Evolutionary conservation across 1,284 basidiomycete genomes (phyloP).

Genomic region (Melanopsichium pennsylvanicum): DNA sequence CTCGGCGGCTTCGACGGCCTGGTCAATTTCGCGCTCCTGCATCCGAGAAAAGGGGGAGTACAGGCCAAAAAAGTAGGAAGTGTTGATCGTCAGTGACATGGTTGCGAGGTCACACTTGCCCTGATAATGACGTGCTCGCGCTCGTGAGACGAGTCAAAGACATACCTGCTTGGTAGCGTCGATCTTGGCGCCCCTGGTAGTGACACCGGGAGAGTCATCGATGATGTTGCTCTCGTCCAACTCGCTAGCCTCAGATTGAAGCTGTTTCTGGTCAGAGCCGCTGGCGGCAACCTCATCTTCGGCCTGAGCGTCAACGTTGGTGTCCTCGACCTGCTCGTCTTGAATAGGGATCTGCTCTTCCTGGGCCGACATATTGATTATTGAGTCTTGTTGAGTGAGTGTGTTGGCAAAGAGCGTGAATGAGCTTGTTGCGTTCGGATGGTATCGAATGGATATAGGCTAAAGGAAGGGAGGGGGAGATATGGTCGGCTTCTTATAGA

Average conservation of each 20-base stretch:
- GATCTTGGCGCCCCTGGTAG: slow-evolving; percentile 46
- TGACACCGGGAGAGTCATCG: slow-evolving; percentile 45
- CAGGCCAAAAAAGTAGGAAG: not conserved
- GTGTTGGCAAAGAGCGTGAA: not conserved
- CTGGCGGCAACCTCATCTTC: slow-evolving; percentile 34
- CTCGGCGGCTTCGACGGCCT: slow-evolving; percentile 41
- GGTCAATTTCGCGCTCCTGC: slow-evolving; percentile 46
- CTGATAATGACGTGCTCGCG: too few relatives aligned
- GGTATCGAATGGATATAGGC: not conserved
- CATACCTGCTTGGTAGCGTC: slow-evolving; percentile 49
- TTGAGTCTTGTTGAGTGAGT: not conserved
- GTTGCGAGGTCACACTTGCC: too few relatives aligned
- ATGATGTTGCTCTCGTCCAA: slow-evolving; percentile 50
- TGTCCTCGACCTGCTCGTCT: slow-evolving; percentile 42
- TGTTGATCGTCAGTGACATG: too few relatives aligned
- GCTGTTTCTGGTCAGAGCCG: slow-evolving; percentile 37
- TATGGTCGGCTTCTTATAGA: slow-evolving; percentile 11
- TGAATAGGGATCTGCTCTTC: slow-evolving; percentile 41
- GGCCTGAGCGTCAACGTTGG: slow-evolving; percentile 46
- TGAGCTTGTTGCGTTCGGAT: too few relatives aligned
- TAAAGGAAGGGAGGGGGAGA: not conserved
- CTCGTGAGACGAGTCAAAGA: not conserved
- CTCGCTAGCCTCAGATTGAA: slow-evolving; percentile 33
- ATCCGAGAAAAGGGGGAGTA: not conserved
- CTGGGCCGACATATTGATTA: slow-evolving; percentile 32